Percentiles rank a stretch among this genome's conserved stretches.
Evolutionary conservation across 2,329 filamentous ascomycete species (phyloP).

Genomic region (Colletotrichum zoysiae): DNA sequence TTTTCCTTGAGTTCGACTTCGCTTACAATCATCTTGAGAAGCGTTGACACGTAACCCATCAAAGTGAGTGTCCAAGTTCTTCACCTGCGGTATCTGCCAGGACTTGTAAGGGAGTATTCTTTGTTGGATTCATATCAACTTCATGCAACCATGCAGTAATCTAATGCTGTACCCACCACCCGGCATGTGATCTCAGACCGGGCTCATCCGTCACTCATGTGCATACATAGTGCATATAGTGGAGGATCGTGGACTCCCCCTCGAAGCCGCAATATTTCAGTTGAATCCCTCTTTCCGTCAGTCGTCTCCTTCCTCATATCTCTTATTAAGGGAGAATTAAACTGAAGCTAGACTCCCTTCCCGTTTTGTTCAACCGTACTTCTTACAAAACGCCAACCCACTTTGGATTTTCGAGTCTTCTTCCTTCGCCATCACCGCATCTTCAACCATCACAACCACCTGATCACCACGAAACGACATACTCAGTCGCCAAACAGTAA

Average conservation of each 20-base stretch:
- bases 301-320: background rate
- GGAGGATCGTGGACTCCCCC: background rate
- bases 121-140: background rate
- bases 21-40: background rate
- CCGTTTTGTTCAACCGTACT: rapidly evolving
- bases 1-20: background rate
- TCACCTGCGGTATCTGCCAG: background rate
- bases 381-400: background rate
- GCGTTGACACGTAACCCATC: background rate
- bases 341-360: background rate
- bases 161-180: background rate
- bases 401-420: background rate
- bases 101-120: too few species aligned
- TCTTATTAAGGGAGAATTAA: too few species aligned
- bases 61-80: background rate
- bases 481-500: background rate
- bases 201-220: background rate
- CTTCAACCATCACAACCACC: background rate
- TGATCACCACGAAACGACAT: rapidly evolving
- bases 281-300: background rate
- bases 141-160: rapidly evolving
- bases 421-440: background rate
- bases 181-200: background rate
- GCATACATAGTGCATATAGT: background rate
- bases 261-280: background rate